Evolutionary conservation across 768 basidiomycete species (phyloP).

Genomic region (Candolleomyces efflorescens): DNA sequence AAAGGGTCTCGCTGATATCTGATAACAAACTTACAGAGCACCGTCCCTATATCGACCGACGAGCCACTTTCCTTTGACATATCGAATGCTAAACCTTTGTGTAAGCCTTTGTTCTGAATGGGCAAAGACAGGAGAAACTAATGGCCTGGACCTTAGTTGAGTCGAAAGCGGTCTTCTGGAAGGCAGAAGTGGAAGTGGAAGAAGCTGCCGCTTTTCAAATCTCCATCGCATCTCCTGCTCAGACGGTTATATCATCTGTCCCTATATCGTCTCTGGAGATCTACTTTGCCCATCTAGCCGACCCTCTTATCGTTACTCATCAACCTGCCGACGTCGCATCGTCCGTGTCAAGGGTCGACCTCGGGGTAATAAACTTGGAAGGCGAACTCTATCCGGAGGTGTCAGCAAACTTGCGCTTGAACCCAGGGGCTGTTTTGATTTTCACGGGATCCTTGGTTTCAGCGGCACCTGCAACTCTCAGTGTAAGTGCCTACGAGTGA

Average conservation of each 20-base stretch:
- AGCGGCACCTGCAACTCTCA: constrained; percentile 43
- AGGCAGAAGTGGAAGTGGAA: constrained; percentile 52
- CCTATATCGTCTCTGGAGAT: constrained; percentile 60
- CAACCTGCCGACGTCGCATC: constrained; percentile 12
- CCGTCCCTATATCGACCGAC: constrained; percentile 58
- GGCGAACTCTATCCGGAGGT: neutral
- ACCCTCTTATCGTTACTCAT: constrained; percentile 53
- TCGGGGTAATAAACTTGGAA: constrained; percentile 36
- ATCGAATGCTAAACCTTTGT: constrained; percentile 55
- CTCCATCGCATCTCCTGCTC: constrained; percentile 47
- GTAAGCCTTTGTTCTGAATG: constrained; percentile 35
- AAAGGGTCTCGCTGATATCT: too few relatives aligned
- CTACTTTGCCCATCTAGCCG: constrained; percentile 44
- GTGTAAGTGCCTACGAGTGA: constrained; percentile 35
- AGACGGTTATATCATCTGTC: constrained; percentile 48
- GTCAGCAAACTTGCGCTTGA: constrained; percentile 52
- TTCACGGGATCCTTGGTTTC: constrained; percentile 59
- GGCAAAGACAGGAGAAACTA: neutral
- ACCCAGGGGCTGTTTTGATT: constrained; percentile 45
- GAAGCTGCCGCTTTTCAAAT: constrained; percentile 74
- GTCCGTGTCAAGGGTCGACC: constrained; percentile 37
- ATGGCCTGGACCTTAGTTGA: constrained; percentile 43
- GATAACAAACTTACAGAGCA: constrained; percentile 44
- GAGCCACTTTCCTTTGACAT: constrained; percentile 59
- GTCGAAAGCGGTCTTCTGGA: constrained; percentile 69